Evolutionary conservation across 1,284 basidiomycete genomes (phyloP).

Genomic region (Pterula multifida): DNA sequence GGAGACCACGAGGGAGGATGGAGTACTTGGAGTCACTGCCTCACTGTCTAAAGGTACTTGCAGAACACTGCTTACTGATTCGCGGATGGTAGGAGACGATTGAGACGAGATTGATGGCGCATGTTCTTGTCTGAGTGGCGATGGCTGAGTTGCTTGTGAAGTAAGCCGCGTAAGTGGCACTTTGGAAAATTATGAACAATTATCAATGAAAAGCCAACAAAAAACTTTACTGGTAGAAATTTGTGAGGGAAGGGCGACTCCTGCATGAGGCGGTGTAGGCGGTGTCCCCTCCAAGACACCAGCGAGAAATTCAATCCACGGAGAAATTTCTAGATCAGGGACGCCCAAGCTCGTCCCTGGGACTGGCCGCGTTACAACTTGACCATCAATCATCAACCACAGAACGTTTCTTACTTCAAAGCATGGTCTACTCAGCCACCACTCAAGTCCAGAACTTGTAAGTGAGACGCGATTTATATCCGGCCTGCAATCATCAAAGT

Average conservation of each 20-base stretch:
- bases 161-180: background rate
- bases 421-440: constrained; percentile 59
- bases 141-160: constrained; percentile 32
- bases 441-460: constrained; percentile 44
- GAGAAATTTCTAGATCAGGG: constrained; percentile 61
- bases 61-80: background rate
- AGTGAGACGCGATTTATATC: constrained; percentile 25
- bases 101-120: constrained; percentile 8
- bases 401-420: constrained; percentile 60
- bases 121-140: constrained; percentile 39
- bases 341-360: constrained; percentile 44
- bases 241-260: too few relatives aligned
- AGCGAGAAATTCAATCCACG: constrained; percentile 47
- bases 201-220: too few relatives aligned
- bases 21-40: too few relatives aligned
- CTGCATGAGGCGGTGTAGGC: constrained; percentile 7
- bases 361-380: constrained; percentile 27
- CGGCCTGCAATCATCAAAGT: constrained; percentile 10
- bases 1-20: background rate
- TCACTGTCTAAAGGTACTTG: too few relatives aligned
- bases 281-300: constrained; percentile 18
- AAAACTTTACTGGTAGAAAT: too few relatives aligned
- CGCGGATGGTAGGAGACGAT: background rate
- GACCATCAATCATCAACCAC: constrained; percentile 32
- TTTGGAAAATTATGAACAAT: too few relatives aligned